A percentile compares a stretch with the other conserved stretches of the same genome.
Evolutionary conservation across 1,284 basidiomycete species (phyloP).

Genomic region (Neonothopanus nambi): DNA sequence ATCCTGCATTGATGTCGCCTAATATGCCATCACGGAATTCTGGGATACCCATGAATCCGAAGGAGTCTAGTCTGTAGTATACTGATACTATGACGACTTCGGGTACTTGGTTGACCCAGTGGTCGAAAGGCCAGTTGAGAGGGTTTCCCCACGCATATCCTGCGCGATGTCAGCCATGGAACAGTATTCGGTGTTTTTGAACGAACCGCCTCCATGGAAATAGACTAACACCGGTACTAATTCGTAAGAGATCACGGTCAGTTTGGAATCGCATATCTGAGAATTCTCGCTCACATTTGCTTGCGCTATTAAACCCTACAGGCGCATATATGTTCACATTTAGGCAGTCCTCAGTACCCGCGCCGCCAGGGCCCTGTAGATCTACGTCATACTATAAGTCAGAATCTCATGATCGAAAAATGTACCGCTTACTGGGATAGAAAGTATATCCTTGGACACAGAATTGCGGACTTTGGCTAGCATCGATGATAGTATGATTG

Average conservation of each 20-base stretch:
- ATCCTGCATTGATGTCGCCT: constrained; percentile 60
- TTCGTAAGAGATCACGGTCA: not conserved
- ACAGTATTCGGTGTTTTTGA: not conserved
- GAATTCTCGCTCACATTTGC: constrained; percentile 35
- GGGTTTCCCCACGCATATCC: constrained; percentile 61
- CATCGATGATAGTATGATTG: constrained; percentile 44
- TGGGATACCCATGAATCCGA: constrained; percentile 52
- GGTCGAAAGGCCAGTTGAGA: constrained; percentile 52
- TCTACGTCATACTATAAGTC: not conserved
- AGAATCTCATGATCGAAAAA: not conserved
- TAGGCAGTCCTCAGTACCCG: constrained; percentile 32
- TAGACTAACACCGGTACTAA: constrained; percentile 51
- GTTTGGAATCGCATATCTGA: not conserved
- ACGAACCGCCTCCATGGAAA: constrained; percentile 61
- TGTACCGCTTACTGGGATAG: constrained; percentile 44
- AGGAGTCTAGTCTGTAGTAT: constrained; percentile 51
- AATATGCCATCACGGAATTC: constrained; percentile 37
- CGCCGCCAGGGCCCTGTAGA: not conserved
- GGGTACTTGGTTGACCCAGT: constrained; percentile 50
- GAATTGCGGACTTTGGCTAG: constrained; percentile 51
- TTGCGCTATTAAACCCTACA: constrained; percentile 36
- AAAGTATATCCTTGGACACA: constrained; percentile 67
- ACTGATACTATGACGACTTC: constrained; percentile 54
- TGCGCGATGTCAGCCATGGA: constrained; percentile 12
- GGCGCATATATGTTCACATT: constrained; percentile 57